These are phyloP conservation scores for Epichloe coenophiala DNA, from an alignment of 2,329 filamentous ascomycete species.

Conservation along the genomic window DNA sequence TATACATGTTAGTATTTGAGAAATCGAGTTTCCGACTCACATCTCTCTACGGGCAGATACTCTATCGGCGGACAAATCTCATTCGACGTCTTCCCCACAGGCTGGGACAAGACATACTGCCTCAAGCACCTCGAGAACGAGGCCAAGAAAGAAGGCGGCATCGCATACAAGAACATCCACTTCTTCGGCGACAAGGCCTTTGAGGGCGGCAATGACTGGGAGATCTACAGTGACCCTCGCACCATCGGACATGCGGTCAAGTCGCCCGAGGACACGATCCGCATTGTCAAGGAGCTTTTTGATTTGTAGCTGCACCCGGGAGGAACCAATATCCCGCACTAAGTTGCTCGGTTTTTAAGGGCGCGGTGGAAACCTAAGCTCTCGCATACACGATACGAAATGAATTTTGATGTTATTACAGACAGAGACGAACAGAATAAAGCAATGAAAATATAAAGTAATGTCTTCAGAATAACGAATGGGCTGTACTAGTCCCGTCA, in stretches of 20 bases:
- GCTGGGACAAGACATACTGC: slow-evolving; percentile 99
- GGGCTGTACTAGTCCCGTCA: too few relatives aligned
- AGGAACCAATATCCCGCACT: too few relatives aligned
- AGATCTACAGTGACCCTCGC: slow-evolving; percentile 74
- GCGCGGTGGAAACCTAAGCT: too few relatives aligned
- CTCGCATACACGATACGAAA: too few relatives aligned
- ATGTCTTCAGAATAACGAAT: too few relatives aligned
- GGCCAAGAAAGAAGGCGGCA: slow-evolving; percentile 51
- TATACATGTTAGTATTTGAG: neutral
- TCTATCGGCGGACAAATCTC: slow-evolving; percentile 96
- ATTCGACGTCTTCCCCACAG: slow-evolving; percentile 91
- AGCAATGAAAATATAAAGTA: too few relatives aligned
- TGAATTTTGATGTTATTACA: too few relatives aligned
- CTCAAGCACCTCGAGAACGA: slow-evolving; percentile 76
- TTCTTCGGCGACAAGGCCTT: slow-evolving; percentile 98
- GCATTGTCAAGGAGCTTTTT: slow-evolving; percentile 70
- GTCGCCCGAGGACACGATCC: slow-evolving; percentile 70
- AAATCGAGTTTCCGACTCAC: too few relatives aligned
- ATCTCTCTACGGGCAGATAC: slow-evolving; percentile 39
- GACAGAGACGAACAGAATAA: too few relatives aligned
- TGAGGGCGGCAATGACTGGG: slow-evolving; percentile 85
- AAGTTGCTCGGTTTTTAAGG: too few relatives aligned
- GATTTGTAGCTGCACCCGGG: slow-evolving; percentile 31
- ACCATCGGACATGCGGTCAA: slow-evolving; percentile 77
- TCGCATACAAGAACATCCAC: slow-evolving; percentile 78